Base-by-base conservation (phyloP, 2,329 filamentous ascomycete genomes). In the Chalaropsis ovoidea region DNA sequence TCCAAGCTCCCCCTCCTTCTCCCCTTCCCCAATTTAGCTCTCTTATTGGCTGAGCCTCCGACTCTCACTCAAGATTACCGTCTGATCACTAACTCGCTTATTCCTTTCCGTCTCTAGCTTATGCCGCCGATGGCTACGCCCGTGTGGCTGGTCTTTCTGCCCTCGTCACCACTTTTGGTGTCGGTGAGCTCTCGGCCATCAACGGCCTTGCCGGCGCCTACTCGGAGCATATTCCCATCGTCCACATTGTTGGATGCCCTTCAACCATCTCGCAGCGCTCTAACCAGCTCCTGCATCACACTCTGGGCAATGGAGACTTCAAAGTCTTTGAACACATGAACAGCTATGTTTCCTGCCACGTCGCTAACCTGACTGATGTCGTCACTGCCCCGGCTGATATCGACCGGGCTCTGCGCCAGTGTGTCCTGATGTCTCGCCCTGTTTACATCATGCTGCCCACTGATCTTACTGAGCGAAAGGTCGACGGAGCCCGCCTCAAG, bases 371-470 rank as follows among this genome's bases (percentile, higher is more conserved):
- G 66, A 86, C 84, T 72, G 81, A 89, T 69, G 83, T 87, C 1
- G 75, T 80, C 67, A 86, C 89, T 69, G 88, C 88, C 52, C 86
- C 89, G 10, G 77, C 79, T 15, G 83, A 90, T 71, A 92, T 95
- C 70, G 91, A 95, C 73, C 81, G 89, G 71, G 84, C 87, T 2
- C 80, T 95, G 35, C 82, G 82, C 41, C 81, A 90, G 75, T 94
- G 89, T 73, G 90, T 83, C 77, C 75, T 89, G 56, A 79, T 82
- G 66, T 89, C 86, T 68, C 82, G 88, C 22, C 91, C 91, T 2
- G 88, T 95, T 62, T 95, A 95, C 75, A 85, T 95, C 70, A 86
- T 86, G 72, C 78, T 95, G 8, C 90, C 91, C 1, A 89, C 88
- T 17, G 89, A 95, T 72, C 88, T 94, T 80, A 85, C 89, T 10